These are phyloP conservation scores for Xylariaceae sp. DNA, from an alignment of 2,329 filamentous ascomycete species.

Conservation along the genomic window DNA sequence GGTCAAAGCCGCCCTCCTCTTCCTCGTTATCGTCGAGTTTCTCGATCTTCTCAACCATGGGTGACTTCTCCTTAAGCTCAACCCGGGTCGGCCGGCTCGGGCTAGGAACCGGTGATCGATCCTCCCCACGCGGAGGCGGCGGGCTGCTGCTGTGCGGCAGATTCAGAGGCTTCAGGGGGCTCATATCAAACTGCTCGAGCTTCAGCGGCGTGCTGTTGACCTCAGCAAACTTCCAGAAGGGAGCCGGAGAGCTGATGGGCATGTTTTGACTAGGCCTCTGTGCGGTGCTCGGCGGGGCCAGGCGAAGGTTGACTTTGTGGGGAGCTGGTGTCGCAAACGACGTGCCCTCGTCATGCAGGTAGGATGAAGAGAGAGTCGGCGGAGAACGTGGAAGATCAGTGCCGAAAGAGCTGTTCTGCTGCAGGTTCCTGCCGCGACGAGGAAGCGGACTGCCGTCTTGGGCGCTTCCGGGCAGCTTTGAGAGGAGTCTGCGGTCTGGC, in stretches of 20 bases:
- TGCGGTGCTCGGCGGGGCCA: conserved; percentile 73
- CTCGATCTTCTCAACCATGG: conserved; percentile 14
- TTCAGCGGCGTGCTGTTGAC: conserved; percentile 64
- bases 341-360: conserved; percentile 50
- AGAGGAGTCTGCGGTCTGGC: conserved; percentile 45
- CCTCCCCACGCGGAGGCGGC: conserved; percentile 38
- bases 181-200: conserved; percentile 45
- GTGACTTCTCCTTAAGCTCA: conserved; percentile 18
- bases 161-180: conserved; percentile 45
- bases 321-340: conserved; percentile 67
- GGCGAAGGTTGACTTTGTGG: conserved; percentile 62
- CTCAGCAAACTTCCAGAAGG: conserved; percentile 83
- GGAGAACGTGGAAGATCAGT: conserved; percentile 47
- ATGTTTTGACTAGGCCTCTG: conserved; percentile 79
- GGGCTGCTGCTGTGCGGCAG: conserved; percentile 52
- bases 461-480: conserved; percentile 29
- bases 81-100: conserved; percentile 34
- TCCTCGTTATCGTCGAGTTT: conserved; percentile 25
- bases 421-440: conserved; percentile 42
- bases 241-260: conserved; percentile 76
- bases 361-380: conserved; percentile 55
- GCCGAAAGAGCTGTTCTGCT: conserved; percentile 34
- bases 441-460: conserved; percentile 57
- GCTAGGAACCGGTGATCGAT: conserved; percentile 43
- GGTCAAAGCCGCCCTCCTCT: conserved; percentile 49